Percentiles rank a stretch among this genome's conserved stretches.
Evolutionary conservation across 1,139 yeast species (phyloP).

Genomic region (Candida neerlandica): DNA sequence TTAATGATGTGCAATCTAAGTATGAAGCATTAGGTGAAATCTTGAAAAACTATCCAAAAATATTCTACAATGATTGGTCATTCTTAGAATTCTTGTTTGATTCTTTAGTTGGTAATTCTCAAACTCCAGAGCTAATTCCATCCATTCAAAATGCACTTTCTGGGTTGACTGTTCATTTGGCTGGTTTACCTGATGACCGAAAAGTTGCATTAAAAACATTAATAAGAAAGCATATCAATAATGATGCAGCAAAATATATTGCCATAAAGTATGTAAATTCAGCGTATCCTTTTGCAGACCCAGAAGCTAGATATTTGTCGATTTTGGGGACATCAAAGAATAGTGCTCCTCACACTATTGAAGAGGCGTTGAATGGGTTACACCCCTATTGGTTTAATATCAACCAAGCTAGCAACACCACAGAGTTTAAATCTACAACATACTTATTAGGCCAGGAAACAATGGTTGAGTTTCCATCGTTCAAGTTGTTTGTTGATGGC

Average conservation of each 20-base stretch:
- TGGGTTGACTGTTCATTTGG: constrained; percentile 54
- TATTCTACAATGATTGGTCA: constrained; percentile 48
- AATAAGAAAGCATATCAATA: constrained; percentile 33
- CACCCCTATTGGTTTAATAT: constrained; percentile 72
- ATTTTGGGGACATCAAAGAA: constrained; percentile 60
- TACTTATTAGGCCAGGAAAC: constrained; percentile 45
- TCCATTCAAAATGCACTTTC: constrained; percentile 77
- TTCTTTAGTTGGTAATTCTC: constrained; percentile 63
- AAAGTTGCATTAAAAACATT: constrained; percentile 47
- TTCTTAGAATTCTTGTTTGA: constrained; percentile 70
- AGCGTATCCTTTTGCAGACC: constrained; percentile 67
- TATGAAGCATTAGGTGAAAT: constrained; percentile 80
- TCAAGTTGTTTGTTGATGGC: constrained; percentile 32
- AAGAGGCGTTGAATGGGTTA: constrained; percentile 81
- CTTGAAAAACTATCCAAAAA: constrained; percentile 49
- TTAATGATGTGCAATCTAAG: constrained; percentile 48
- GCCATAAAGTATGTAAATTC: constrained; percentile 69
- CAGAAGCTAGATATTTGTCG: constrained; percentile 70
- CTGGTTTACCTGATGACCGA: constrained; percentile 38
- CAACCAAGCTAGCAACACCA: constrained; percentile 44
- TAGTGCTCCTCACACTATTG: constrained; percentile 72
- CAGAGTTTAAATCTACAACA: constrained; percentile 43
- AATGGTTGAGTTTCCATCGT: constrained; percentile 46
- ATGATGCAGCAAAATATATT: constrained; percentile 54
- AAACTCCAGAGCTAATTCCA: constrained; percentile 56